phyloP scores from a whole-genome alignment of 495 filamentous ascomycete species.

The Xylaria flabelliformis region DNA sequence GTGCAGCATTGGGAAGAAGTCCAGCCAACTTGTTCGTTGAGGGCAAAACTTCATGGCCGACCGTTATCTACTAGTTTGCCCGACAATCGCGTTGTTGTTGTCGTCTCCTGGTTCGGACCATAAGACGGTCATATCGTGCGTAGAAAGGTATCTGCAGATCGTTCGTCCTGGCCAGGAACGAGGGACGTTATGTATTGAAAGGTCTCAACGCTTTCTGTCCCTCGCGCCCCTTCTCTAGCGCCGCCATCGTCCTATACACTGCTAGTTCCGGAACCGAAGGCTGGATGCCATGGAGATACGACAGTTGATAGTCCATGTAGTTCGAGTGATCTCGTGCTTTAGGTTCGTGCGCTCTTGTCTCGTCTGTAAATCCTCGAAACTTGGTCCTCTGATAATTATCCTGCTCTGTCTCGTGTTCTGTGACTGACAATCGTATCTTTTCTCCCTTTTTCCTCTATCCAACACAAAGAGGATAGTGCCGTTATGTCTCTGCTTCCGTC shows the following conservation, averaged over 20 bases:
- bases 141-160: neutral
- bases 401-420: neutral
- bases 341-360: neutral
- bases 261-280: neutral
- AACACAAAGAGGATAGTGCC: neutral
- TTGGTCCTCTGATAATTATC: neutral
- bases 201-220: neutral
- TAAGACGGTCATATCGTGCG: neutral
- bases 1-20: neutral
- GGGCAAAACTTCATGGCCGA: neutral
- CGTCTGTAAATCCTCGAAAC: constrained; percentile 1
- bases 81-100: neutral
- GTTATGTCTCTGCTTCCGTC: neutral
- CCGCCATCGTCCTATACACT: neutral
- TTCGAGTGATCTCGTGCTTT: neutral
- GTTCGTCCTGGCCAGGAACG: neutral
- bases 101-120: neutral
- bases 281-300: neutral
- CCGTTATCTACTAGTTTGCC: neutral
- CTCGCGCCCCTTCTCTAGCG: neutral
- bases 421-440: neutral
- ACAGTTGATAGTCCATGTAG: neutral
- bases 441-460: neutral
- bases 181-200: neutral
- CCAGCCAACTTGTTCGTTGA: neutral